Evolutionary conservation across 1,284 basidiomycete species (phyloP), one percentile per base, ranked within the genome.

Genomic region (Filobasidium uniguttulatum): DNA sequence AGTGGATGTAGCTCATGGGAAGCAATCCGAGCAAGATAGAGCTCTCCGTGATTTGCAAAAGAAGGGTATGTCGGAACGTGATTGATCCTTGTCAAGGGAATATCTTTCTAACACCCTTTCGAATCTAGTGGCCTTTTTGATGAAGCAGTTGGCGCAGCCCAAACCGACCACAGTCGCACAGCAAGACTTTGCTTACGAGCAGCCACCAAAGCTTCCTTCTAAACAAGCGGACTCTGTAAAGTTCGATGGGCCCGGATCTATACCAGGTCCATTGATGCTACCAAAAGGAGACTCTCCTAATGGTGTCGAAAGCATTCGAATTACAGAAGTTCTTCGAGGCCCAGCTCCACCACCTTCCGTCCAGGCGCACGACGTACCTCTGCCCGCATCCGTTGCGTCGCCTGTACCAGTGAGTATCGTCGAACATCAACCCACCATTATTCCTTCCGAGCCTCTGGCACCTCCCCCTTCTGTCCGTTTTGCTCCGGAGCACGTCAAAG

Each of bases 1-100:
- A 9, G n/a, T 46, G 29, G 49, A 49, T 19, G n/a, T 35, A n/a
- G 38, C 20, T 6, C 40, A 22, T 1, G 43, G 45, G 19, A 64
- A 64, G 53, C 59, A 67, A 44, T 31, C 51, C 33, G 64, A 64
- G 36, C 63, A 65, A 55, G 64, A 67, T 44, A 44, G 45, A 28
- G 57, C 57, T 40, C 56, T 69, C n/a, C 59, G 59, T 15, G 56
- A 60, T 19, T 55, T 69, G 17, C 56, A 60, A 41, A 58, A 61
- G n/a, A 61, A 62, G 17, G 40, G 40, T 43, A n/a, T 28, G 40
- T 9, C 4, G 15, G 3, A 23, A 5, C 5, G 14, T n/a, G 15
- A n/a, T n/a, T n/a, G n/a, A n/a, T n/a, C n/a, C n/a, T n/a, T n/a
- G n/a, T n/a, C n/a, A n/a, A n/a, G n/a, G n/a, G n/a, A n/a, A n/a